Evolutionary conservation across 2,329 filamentous ascomycete genomes (phyloP), one percentile per base, ranked within the genome.

Genomic region (Penicillium sp.): DNA sequence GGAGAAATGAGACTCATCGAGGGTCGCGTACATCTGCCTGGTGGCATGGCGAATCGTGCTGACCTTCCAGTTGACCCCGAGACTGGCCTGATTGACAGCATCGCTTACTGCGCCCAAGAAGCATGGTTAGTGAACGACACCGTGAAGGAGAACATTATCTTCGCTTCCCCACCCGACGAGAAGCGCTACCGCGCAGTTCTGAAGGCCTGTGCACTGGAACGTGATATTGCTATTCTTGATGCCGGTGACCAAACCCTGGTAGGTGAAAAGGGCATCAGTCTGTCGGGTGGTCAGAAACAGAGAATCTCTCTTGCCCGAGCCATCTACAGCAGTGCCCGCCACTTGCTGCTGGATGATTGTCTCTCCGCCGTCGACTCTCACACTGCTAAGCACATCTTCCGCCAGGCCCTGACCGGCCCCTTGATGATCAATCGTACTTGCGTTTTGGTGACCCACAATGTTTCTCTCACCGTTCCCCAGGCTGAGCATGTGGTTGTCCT

Each of bases 381-480:
- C 68, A 98, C 95, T 0, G 93, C 93, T 2, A 96, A 97, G 73
- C 97, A 96, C 88, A 98, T 99, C 64, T 98, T 98, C 77, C 90
- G 89, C 71, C 90, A 96, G 74, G 96, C 93, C 58, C 88, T 99
- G 62, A 88, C 88, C 66, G 95, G 95, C 2, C 90, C 91, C 6
- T 77, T 99, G 51, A 98, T 99, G 95, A 79, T 84, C 56, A 83
- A 87, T 69, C 87, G 95, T 43, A 98, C 95, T 27, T 98, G 95
- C 73, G 91, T 99, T 53, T 82, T 99, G 44, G 93, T 99, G 35
- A 97, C 95, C 0, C 95, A 99, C 79, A 99, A 98, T 69, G 85
- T 95, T 27, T 85, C 90, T n/a, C 84, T 99, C 19, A 95, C 91
- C 64, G 86, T 92, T 8, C 91, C 93, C 5, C 82, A 86, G 35